Evolutionary conservation across 441 rosid species (phyloP).

Genomic region (Aquilaria agallochum): DNA sequence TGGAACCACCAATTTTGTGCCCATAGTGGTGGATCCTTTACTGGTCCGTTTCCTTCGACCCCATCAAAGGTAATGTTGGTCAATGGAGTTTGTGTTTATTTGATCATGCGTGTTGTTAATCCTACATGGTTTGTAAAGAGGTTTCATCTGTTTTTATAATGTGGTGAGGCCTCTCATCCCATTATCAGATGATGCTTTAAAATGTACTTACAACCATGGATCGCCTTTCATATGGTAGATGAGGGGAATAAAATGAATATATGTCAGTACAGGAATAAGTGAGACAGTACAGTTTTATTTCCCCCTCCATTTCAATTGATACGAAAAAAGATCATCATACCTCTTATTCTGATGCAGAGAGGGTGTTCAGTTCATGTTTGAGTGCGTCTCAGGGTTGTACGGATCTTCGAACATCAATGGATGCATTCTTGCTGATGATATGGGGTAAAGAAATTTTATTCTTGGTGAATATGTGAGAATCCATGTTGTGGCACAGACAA

Average conservation of each 20-base stretch:
- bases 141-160: too few species aligned
- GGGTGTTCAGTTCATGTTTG: slow-evolving; percentile 99
- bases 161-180: too few species aligned
- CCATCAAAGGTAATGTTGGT: slow-evolving; percentile 81
- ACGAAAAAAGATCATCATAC: background rate
- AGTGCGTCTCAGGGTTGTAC: slow-evolving; percentile 80
- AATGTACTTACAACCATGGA: too few species aligned
- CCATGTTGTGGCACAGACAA: slow-evolving; percentile 6
- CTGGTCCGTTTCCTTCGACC: slow-evolving; percentile 93
- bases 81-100: background rate
- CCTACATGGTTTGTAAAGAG: too few species aligned
- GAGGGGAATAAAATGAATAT: background rate
- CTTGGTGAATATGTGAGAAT: background rate
- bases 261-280: too few species aligned
- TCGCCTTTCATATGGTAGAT: slow-evolving; percentile 12
- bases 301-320: too few species aligned
- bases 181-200: too few species aligned
- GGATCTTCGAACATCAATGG: slow-evolving; percentile 60
- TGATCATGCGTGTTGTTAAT: too few species aligned
- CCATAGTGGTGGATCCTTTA: slow-evolving; percentile 74
- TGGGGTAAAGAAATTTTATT: slow-evolving; percentile 68
- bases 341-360: slow-evolving; percentile 57
- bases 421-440: slow-evolving; percentile 98
- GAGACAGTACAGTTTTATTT: too few species aligned
- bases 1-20: slow-evolving; percentile 27